Conservation (phyloP, 2,329 filamentous ascomycete genomes). For the Neofusicoccum parvum region DNA sequence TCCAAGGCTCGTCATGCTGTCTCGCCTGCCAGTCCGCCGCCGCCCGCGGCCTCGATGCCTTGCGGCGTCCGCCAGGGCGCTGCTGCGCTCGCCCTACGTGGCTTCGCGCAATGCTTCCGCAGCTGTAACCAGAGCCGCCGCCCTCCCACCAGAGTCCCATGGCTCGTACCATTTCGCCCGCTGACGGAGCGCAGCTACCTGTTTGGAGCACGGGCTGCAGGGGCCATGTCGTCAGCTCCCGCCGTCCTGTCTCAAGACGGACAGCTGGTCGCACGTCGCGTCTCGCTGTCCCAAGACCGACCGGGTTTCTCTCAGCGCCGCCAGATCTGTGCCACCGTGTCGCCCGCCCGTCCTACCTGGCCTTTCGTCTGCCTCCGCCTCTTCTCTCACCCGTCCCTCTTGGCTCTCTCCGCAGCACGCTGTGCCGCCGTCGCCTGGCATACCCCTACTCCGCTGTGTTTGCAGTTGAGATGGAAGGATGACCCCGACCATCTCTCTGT, state of each 20-base stretch:
- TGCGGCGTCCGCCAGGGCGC: too few relatives aligned
- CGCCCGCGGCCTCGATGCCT: too few relatives aligned
- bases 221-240: not conserved
- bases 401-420: not conserved
- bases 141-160: not conserved
- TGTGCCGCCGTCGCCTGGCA: not conserved
- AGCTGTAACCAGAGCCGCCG: too few relatives aligned
- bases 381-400: not conserved
- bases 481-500: not conserved
- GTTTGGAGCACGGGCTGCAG: not conserved
- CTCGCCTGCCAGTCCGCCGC: not conserved
- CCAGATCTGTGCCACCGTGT: not conserved
- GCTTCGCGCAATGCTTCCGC: not conserved
- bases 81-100: not conserved
- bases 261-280: not conserved
- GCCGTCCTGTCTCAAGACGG: not conserved
- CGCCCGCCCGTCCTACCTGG: not conserved
- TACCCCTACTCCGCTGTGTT: not conserved
- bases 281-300: not conserved
- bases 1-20: constrained; percentile 3
- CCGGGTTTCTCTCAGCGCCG: too few relatives aligned
- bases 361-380: not conserved
- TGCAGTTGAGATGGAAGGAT: not conserved
- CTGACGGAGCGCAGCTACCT: not conserved
- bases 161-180: not conserved